Conservation (phyloP, 169 alveolate genomes). For the Plasmodium vinckei region DNA sequence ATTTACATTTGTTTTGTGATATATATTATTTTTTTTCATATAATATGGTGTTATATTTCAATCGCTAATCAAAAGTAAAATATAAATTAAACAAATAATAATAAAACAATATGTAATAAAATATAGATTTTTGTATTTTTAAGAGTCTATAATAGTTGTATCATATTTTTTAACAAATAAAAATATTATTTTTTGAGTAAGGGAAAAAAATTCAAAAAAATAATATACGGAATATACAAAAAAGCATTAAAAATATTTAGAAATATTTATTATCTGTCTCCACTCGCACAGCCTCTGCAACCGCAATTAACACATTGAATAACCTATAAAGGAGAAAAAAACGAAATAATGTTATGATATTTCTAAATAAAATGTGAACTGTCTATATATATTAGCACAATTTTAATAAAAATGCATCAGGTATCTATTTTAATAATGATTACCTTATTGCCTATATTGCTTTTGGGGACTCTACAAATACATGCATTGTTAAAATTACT, state of each 20-base stretch:
- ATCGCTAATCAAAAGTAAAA: slow-evolving; percentile 28
- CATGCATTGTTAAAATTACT: slow-evolving; percentile 97
- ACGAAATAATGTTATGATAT: neutral
- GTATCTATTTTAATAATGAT: neutral
- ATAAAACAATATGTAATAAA: slow-evolving; percentile 21
- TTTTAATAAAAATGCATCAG: slow-evolving; percentile 11
- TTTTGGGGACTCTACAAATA: slow-evolving; percentile 99
- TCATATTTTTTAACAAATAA: neutral
- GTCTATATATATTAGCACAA: neutral
- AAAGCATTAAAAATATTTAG: neutral
- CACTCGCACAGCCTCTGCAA: slow-evolving; percentile 98
- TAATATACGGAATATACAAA: neutral
- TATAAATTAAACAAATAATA: slow-evolving; percentile 22
- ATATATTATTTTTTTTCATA: slow-evolving; percentile 9
- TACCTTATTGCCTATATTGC: slow-evolving; percentile 91
- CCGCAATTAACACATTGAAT: slow-evolving; percentile 99
- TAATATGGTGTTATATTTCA: neutral
- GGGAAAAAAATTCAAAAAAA: slow-evolving; percentile 1
- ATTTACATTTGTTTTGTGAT: slow-evolving; percentile 25
- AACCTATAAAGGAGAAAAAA: slow-evolving; percentile 41
- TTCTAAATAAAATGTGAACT: neutral
- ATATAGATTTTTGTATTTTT: neutral
- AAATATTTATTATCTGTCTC: slow-evolving; percentile 73
- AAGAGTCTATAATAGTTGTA: neutral
- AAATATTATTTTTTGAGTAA: no score